phyloP scores from a whole-genome alignment of 2,329 filamentous ascomycete genomes.

The Aspergillus puulaauensis region DNA sequence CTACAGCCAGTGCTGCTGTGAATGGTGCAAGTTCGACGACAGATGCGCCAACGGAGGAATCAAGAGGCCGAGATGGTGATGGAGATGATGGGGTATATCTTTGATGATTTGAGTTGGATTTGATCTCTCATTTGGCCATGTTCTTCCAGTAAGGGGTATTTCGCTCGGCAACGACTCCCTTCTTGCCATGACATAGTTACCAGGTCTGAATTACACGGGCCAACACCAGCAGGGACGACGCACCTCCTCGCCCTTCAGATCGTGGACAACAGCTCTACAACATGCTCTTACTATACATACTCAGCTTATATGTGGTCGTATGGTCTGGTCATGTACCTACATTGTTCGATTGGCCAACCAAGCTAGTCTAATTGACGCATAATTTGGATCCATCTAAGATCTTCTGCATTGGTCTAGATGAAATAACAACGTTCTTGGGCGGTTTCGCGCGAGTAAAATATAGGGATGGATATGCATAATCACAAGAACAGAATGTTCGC shows the following conservation, averaged over 20 bases:
- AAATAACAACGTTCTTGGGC: not conserved
- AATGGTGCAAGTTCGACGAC: conserved; percentile 21
- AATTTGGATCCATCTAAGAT: conserved; percentile 12
- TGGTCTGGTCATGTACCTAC: not conserved
- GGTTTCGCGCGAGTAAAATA: conserved; percentile 4
- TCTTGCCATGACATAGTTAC: not conserved
- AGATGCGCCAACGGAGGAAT: not conserved
- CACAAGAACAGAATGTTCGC: conserved; percentile 27
- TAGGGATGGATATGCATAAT: conserved; percentile 17
- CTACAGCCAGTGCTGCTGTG: conserved; percentile 2
- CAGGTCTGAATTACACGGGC: not conserved
- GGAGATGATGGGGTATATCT: conserved; percentile 30
- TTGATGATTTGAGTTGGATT: conserved; percentile 13
- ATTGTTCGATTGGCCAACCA: not conserved
- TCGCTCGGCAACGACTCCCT: not conserved
- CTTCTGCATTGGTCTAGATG: conserved; percentile 16
- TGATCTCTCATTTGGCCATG: not conserved
- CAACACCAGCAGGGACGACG: not conserved
- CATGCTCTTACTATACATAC: not conserved
- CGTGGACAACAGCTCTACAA: not conserved
- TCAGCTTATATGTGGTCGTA: not conserved
- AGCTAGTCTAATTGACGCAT: not conserved
- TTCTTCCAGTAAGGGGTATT: not conserved
- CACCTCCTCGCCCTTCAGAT: not conserved
- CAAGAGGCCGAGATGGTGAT: not conserved